Conservation (phyloP, 768 basidiomycete genomes). For the Mycena pura region DNA sequence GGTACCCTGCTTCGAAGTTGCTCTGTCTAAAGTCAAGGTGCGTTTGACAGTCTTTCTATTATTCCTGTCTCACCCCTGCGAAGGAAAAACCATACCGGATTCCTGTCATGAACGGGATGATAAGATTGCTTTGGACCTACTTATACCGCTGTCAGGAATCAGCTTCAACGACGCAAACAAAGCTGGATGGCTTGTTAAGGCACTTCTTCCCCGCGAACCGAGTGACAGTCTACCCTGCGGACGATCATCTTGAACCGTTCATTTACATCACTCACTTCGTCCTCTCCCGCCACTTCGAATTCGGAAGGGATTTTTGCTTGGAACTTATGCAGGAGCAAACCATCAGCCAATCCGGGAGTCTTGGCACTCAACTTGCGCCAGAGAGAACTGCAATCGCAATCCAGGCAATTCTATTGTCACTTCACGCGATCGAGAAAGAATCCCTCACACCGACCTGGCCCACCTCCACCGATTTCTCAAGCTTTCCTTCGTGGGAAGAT, state of each 20-base stretch:
- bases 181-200: conserved; percentile 76
- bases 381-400: conserved; percentile 79
- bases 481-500: conserved; percentile 60
- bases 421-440: conserved; percentile 77
- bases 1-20: conserved; percentile 73
- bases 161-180: conserved; percentile 78
- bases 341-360: conserved; percentile 49
- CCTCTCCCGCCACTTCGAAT: conserved; percentile 83
- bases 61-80: conserved; percentile 9
- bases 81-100: conserved; percentile 81
- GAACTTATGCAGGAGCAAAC: conserved; percentile 79
- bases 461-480: conserved; percentile 69
- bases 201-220: conserved; percentile 82
- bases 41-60: neutral
- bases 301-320: conserved; percentile 81
- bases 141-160: conserved; percentile 93
- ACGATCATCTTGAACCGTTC: conserved; percentile 80
- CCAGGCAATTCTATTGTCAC: conserved; percentile 77
- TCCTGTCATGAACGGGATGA: conserved; percentile 78
- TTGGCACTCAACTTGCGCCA: conserved; percentile 57
- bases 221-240: conserved; percentile 63
- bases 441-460: conserved; percentile 79
- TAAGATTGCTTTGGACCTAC: conserved; percentile 92
- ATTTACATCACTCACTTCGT: conserved; percentile 83
- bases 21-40: conserved; percentile 84